Base-by-base conservation (phyloP, 2,329 filamentous ascomycete species). In the Clonostachys chloroleuca region DNA sequence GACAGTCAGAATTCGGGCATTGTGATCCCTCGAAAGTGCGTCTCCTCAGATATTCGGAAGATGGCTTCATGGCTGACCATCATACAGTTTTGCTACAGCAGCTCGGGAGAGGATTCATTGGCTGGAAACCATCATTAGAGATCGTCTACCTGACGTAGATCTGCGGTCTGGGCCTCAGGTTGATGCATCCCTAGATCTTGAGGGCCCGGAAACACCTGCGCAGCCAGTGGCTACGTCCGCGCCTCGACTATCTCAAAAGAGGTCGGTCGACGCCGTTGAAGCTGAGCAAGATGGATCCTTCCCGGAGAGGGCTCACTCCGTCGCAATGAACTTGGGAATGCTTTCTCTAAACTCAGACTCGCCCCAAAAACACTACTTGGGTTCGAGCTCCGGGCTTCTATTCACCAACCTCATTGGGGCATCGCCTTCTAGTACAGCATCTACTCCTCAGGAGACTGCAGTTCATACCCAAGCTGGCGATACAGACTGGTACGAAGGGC, bases 311-410 rank as follows among this genome's bases (percentile, higher is more conserved):
- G 54, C 57, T 0, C 55, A 56, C 44, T 52, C 64, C 0, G 60
- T 67, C 14, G 61, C 65, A 1, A 55, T 64, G 17, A 61, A 66
- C 24, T 49, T 69, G 1, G 65, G 65, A 0, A 61, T 67, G 54
- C 52, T 68, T 9, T 65, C 65, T 3, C 56, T 69, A 12, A 64
- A 67, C 42, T 64, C 65, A 0, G 65, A 69, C 44, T 62, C 62
- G 1, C 54, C 57, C n/a, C 65, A 67, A 34, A 58, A 57, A 37
- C 64, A 67, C 41, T 68, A 68, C 45, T 56, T 67, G 5, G 65
- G 65, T 5, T 66, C 66, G 1, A 67, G 63, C 2, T 67, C 65
- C 3, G 66, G 65, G 0, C 54, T 63, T 1, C 51, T 69, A 1
- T 67, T 68, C 47, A 59, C 63, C 0, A 61, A 52, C 14, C 50